Evolutionary conservation across 371 early-diverging fungal species (phyloP).

Genomic region (Chytridiales sp.): DNA sequence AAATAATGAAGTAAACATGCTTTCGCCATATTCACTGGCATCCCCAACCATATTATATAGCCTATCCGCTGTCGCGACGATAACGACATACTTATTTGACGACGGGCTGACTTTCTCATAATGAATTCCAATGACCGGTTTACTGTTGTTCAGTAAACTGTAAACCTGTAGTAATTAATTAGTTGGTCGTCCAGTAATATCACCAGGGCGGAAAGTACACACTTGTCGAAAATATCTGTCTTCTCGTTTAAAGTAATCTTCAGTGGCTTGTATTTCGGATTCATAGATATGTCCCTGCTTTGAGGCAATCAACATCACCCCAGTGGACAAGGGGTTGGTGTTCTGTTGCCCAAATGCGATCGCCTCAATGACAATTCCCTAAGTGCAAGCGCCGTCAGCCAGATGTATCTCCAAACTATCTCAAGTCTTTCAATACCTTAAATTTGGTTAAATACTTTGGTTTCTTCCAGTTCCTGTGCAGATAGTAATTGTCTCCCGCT

Average conservation of each 20-base stretch:
- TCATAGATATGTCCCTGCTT: conserved; percentile 81
- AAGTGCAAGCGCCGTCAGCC: background rate
- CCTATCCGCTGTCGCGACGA: conserved; percentile 75
- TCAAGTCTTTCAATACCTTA: too few species aligned
- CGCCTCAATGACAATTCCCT: conserved; percentile 78
- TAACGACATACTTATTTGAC: conserved; percentile 69
- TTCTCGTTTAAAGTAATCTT: conserved; percentile 78
- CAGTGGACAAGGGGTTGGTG: conserved; percentile 56
- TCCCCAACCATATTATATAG: conserved; percentile 83
- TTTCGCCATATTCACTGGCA: too few species aligned
- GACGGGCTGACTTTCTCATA: conserved; percentile 75
- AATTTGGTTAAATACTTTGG: conserved; percentile 66
- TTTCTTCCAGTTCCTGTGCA: conserved; percentile 74
- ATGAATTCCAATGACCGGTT: conserved; percentile 76
- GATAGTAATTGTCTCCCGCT: conserved; percentile 84
- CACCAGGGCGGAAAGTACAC: too few species aligned
- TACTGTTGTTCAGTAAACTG: conserved; percentile 47
- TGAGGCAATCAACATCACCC: conserved; percentile 80
- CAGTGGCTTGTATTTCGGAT: conserved; percentile 77
- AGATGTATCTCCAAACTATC: background rate
- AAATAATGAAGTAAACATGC: too few species aligned
- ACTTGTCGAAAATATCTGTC: conserved; percentile 76
- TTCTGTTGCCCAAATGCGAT: conserved; percentile 82
- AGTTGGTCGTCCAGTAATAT: background rate
- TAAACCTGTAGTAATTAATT: conserved; percentile 37